These are phyloP conservation scores for Solanum acaule DNA, from an alignment of 257 asterid species.

Conservation along the genomic window DNA sequence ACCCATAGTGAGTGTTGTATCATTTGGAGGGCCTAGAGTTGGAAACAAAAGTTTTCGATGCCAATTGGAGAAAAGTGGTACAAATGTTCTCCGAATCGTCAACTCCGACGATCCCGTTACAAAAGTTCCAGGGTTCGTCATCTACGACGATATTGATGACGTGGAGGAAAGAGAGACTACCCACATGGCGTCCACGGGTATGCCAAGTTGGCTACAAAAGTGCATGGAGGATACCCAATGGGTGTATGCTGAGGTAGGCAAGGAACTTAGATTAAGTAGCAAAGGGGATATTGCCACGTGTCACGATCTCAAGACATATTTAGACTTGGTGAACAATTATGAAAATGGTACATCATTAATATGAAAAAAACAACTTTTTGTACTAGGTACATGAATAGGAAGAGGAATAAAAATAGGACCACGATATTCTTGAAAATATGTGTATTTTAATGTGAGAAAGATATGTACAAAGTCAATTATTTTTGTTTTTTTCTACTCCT, in stretches of 20 bases:
- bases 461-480: background rate
- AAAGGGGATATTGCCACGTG: conserved; percentile 49
- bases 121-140: conserved; percentile 65
- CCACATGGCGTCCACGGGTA: background rate
- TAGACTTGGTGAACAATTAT: conserved; percentile 46
- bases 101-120: conserved; percentile 70
- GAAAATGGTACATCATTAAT: background rate
- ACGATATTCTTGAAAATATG: background rate
- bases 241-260: conserved; percentile 84
- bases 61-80: conserved; percentile 49
- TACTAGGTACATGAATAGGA: background rate
- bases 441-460: background rate
- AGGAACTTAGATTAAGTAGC: conserved; percentile 64
- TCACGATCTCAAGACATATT: conserved; percentile 78
- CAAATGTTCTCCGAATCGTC: conserved; percentile 63
- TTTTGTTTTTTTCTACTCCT: background rate
- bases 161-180: fast-evolving
- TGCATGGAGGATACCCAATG: conserved; percentile 57
- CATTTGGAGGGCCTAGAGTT: conserved; percentile 84
- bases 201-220: conserved; percentile 45
- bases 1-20: conserved; percentile 78
- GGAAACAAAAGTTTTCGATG: conserved; percentile 57
- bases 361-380: background rate
- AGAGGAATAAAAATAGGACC: background rate
- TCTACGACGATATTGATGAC: background rate